These are phyloP conservation scores for Nicotiana benthamiana DNA, from an alignment of 257 asterid species.

Conservation along the genomic window DNA sequence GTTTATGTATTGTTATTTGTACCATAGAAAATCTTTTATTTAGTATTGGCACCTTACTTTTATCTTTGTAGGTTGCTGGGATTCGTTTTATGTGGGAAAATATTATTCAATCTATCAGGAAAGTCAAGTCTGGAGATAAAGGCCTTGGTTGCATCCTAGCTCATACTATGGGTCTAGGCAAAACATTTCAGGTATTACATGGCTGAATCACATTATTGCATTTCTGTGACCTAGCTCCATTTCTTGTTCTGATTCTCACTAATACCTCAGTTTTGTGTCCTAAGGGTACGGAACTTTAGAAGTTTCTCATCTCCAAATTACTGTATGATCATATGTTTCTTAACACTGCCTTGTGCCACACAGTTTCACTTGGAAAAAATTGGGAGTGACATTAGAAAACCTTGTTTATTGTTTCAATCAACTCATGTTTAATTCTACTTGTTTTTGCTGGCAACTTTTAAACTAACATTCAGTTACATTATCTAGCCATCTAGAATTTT, in stretches of 20 bases:
- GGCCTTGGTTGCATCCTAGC: constrained; percentile 99
- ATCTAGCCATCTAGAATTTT: not conserved
- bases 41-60: not conserved
- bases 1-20: not conserved
- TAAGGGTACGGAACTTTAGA: not conserved
- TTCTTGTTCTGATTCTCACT: not conserved
- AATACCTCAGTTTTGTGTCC: not conserved
- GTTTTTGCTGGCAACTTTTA: not conserved
- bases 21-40: not conserved
- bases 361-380: not conserved
- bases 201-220: not conserved
- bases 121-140: constrained; percentile 83
- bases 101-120: constrained; percentile 68
- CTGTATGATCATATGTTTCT: not conserved
- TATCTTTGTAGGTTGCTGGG: constrained; percentile 62
- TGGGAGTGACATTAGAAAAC: not conserved
- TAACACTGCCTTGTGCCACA: not conserved
- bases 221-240: not conserved
- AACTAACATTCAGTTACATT: not conserved
- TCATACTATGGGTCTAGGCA: constrained; percentile 99
- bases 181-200: constrained; percentile 84
- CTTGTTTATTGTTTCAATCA: not conserved
- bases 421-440: not conserved
- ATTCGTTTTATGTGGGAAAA: constrained; percentile 97
- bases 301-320: not conserved